A percentile compares a stretch with the other conserved stretches of the same genome.
Conservation (phyloP, 257 asterid genomes). For the Fraxinus pennsylvanica region DNA sequence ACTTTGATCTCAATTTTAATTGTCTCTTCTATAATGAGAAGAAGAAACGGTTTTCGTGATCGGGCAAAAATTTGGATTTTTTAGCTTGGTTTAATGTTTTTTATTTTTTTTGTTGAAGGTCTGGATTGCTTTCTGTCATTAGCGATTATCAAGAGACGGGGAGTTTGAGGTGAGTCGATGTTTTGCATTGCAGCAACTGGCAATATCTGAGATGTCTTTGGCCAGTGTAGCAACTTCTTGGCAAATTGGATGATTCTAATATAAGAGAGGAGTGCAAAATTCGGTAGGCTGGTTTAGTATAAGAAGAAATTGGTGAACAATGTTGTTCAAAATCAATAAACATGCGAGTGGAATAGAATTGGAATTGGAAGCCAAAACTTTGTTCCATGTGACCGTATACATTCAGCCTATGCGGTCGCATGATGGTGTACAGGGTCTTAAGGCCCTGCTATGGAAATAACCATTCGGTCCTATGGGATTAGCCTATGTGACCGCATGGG, state of each 20-base stretch:
- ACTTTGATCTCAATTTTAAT: neutral
- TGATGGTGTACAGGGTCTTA: too few relatives aligned
- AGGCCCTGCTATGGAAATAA: too few relatives aligned
- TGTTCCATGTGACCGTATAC: too few relatives aligned
- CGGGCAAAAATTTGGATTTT: neutral
- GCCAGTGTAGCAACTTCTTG: neutral
- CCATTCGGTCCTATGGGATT: too few relatives aligned
- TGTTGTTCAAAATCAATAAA: too few relatives aligned
- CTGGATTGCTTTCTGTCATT: neutral
- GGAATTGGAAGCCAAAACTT: too few relatives aligned
- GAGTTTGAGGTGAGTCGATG: conserved; percentile 14
- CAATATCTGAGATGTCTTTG: neutral
- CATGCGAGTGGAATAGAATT: too few relatives aligned
- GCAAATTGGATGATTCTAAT: neutral
- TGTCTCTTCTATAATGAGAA: neutral
- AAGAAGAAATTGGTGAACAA: neutral
- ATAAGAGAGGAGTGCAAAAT: neutral
- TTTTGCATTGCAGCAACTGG: neutral
- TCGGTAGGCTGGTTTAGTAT: neutral
- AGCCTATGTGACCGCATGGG: too few relatives aligned
- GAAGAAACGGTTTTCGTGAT: neutral
- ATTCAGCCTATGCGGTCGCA: too few relatives aligned
- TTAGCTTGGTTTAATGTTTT: neutral
- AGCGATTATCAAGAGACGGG: neutral
- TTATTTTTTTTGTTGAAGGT: neutral